These are phyloP conservation scores for Fusarium euwallaceae DNA, from an alignment of 2,329 filamentous ascomycete species.

Conservation along the genomic window DNA sequence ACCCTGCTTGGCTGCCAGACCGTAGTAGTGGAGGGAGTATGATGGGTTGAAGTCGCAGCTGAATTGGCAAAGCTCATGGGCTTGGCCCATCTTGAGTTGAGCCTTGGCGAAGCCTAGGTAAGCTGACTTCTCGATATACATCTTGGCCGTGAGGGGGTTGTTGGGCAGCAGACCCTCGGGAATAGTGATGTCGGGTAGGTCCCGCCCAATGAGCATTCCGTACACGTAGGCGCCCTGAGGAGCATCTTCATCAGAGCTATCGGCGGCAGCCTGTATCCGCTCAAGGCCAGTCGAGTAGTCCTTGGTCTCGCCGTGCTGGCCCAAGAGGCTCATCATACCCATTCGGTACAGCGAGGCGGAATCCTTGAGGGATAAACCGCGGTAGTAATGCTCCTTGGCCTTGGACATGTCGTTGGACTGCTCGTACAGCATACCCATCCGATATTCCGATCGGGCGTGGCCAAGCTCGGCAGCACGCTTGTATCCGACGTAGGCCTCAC, in stretches of 20 bases:
- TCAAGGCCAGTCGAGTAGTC: slow-evolving; percentile 84
- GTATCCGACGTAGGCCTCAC: slow-evolving; percentile 92
- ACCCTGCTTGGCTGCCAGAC: slow-evolving; percentile 89
- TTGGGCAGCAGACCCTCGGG: slow-evolving; percentile 77
- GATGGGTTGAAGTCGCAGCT: slow-evolving; percentile 96
- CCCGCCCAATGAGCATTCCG: slow-evolving; percentile 91
- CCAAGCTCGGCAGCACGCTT: slow-evolving; percentile 86
- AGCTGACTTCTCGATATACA: slow-evolving; percentile 96
- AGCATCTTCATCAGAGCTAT: slow-evolving; percentile 93
- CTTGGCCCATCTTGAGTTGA: slow-evolving; percentile 96
- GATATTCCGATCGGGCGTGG: slow-evolving; percentile 91
- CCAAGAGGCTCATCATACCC: slow-evolving; percentile 97
- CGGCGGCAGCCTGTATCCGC: slow-evolving; percentile 85
- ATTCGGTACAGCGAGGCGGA: slow-evolving; percentile 89
- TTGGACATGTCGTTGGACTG: slow-evolving; percentile 93
- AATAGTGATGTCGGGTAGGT: slow-evolving; percentile 90
- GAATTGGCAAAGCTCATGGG: slow-evolving; percentile 93
- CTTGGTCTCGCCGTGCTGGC: slow-evolving; percentile 90
- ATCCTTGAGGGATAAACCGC: slow-evolving; percentile 83
- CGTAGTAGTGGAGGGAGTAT: slow-evolving; percentile 95
- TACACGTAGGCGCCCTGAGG: slow-evolving; percentile 96
- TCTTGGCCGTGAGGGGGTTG: slow-evolving; percentile 79
- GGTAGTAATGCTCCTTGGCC: slow-evolving; percentile 90
- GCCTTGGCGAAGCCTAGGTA: slow-evolving; percentile 97
- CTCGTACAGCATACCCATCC: slow-evolving; percentile 98